These are phyloP conservation scores for Isatis lusitanica DNA, from an alignment of 441 rosid species.

Conservation along the genomic window DNA sequence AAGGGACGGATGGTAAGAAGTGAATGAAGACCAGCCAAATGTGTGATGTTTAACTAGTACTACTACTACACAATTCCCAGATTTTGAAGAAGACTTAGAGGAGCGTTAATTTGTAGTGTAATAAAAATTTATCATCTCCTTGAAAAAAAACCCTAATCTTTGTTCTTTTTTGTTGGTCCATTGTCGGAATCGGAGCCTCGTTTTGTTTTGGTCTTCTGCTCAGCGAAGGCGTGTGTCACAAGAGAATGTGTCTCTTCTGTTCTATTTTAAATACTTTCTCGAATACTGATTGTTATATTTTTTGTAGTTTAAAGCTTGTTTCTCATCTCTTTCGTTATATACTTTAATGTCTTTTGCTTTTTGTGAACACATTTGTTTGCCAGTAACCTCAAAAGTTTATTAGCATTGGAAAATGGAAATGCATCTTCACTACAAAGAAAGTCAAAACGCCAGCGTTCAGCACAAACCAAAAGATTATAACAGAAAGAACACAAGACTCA, in stretches of 20 bases:
- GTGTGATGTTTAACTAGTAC: background rate
- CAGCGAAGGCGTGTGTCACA: constrained; percentile 28
- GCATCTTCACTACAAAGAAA: constrained; percentile 18
- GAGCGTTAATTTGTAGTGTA: constrained; percentile 21
- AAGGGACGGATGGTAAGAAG: constrained; percentile 32
- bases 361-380: background rate
- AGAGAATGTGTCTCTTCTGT: constrained; percentile 21
- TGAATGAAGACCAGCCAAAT: background rate
- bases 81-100: constrained; percentile 26
- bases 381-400: background rate
- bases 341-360: background rate
- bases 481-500: constrained; percentile 1
- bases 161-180: background rate
- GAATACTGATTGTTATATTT: constrained; percentile 19
- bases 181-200: constrained; percentile 21
- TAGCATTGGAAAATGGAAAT: background rate
- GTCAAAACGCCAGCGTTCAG: background rate
- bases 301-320: constrained; percentile 5
- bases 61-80: background rate
- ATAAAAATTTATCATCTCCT: constrained; percentile 12
- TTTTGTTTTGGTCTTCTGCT: constrained; percentile 25
- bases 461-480: constrained; percentile 12
- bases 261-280: background rate
- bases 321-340: background rate
- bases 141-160: constrained; percentile 1